These are phyloP conservation scores for Acmispon strigosus DNA, from an alignment of 306 rosid genomes.

Conservation along the genomic window DNA sequence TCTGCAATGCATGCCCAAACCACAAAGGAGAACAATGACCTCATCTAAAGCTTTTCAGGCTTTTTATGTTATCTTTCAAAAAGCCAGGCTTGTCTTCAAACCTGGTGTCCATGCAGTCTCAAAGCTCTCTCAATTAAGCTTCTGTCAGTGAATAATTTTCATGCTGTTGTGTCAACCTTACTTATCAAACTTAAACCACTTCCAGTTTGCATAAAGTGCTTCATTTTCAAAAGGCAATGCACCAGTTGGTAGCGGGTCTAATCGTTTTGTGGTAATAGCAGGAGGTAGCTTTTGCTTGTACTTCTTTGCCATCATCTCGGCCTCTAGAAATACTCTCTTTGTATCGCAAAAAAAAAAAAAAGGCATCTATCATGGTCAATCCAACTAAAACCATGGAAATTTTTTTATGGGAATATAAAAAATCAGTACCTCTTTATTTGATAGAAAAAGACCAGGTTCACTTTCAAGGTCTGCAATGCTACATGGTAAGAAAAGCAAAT, in stretches of 20 bases:
- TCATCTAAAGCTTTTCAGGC: not conserved
- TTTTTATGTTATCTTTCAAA: slow-evolving; percentile 6
- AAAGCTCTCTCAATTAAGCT: slow-evolving; percentile 20
- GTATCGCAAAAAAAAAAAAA: not conserved
- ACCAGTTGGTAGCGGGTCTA: slow-evolving; percentile 19
- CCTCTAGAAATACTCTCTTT: slow-evolving; percentile 71
- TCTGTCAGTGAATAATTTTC: not conserved
- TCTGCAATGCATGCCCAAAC: not conserved
- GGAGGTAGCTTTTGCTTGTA: slow-evolving; percentile 64
- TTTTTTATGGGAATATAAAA: not conserved
- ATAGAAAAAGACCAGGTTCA: slow-evolving; percentile 76
- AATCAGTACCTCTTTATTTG: slow-evolving; percentile 60
- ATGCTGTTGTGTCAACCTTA: slow-evolving; percentile 1
- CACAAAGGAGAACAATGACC: not conserved
- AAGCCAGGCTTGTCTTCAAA: not conserved
- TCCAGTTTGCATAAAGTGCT: slow-evolving; percentile 76
- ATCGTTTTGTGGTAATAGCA: slow-evolving; percentile 5
- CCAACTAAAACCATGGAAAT: slow-evolving; percentile 8
- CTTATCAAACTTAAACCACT: slow-evolving; percentile 81
- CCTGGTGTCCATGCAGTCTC: slow-evolving; percentile 2
- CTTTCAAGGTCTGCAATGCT: slow-evolving; percentile 94
- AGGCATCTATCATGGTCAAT: not conserved
- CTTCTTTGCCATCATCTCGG: slow-evolving; percentile 73
- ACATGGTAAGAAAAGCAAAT: slow-evolving; percentile 35
- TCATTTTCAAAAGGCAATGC: slow-evolving; percentile 58